Evolutionary conservation across 2,329 filamentous ascomycete genomes (phyloP), one percentile per base, ranked within the genome.

Genomic region (Spiromastix sp.): DNA sequence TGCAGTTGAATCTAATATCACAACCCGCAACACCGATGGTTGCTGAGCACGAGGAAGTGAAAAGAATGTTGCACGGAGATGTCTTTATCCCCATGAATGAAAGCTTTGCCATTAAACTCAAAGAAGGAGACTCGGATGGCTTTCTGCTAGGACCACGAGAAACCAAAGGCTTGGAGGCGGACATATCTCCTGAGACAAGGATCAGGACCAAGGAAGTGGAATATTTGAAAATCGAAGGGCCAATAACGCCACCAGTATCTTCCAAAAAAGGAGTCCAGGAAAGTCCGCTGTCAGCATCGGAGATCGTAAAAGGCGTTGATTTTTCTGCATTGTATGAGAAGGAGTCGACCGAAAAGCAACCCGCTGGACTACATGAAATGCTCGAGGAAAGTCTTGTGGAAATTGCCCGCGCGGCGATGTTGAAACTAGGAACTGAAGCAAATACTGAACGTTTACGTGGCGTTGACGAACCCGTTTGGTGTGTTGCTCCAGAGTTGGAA

Each of bases 401-500:
- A 11, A 38, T 60, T 10, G 64, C 57, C 3, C 11, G 20, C 11
- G 12, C 33, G 16, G 34, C 37, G 3, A 38, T 36, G 29, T 46
- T 55, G 20, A 46, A 60, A 20, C 59, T 52, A 3, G 50, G 58
- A 3, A 39, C 46, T 10, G 49, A 45, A 12, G 29, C 64, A 2
- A 54, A 60, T n/a, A 56, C 62, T 21, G 69, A 72, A 41, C 55
- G 61, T 34, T 51, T 72, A 2, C 55, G 56, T 6, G 63, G 64
- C 39, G 53, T 60, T 8, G 67, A 70, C 40, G 43, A 67, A 0
- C 67, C 59, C 3, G 55, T 58, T 32, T 60, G 71, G 25, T 60
- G 72, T 1, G 46, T 60, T n/a, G 59, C 73, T 4, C 71, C 71
- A 0, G 18, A 52, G 0, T 49, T 76, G 40, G 64, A 68, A 18